Conservation (phyloP, 31 red algal genomes). For the Porphyra umbilicalis region DNA sequence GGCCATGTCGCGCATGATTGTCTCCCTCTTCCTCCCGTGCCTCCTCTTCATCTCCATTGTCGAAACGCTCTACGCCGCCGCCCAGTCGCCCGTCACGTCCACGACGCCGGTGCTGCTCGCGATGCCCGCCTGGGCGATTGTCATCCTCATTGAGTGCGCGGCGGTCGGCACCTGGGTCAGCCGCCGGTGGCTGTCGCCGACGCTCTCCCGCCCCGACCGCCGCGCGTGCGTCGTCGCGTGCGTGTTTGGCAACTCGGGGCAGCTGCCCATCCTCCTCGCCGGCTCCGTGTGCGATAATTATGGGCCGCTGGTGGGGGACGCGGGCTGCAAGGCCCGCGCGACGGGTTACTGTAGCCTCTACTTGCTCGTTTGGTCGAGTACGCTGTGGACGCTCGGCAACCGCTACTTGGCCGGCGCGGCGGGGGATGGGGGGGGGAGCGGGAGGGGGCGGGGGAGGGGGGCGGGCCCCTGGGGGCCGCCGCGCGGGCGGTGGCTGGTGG, state of each 20-base stretch:
- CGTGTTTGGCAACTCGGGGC: conserved; percentile 18
- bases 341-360: conserved; percentile 9
- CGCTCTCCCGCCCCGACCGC: neutral
- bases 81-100: neutral
- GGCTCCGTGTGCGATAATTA: conserved; percentile 7
- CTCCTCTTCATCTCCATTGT: neutral
- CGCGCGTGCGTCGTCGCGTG: conserved; percentile 14
- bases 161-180: neutral
- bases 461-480: too few species aligned
- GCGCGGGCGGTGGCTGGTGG: too few species aligned
- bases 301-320: neutral
- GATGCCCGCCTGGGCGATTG: neutral
- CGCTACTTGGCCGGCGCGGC: neutral
- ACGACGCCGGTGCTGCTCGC: neutral
- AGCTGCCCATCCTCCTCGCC: conserved; percentile 8
- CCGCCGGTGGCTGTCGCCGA: neutral
- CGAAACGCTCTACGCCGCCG: neutral
- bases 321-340: neutral
- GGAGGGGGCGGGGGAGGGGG: neutral
- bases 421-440: neutral
- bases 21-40: neutral
- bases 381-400: conserved; percentile 4
- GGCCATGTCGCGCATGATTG: neutral
- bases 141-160: neutral
- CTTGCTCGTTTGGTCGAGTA: conserved; percentile 7